Evolutionary conservation across 768 basidiomycete species (phyloP), one percentile per base, ranked within the genome.

Genomic region (Galerina sulciceps): DNA sequence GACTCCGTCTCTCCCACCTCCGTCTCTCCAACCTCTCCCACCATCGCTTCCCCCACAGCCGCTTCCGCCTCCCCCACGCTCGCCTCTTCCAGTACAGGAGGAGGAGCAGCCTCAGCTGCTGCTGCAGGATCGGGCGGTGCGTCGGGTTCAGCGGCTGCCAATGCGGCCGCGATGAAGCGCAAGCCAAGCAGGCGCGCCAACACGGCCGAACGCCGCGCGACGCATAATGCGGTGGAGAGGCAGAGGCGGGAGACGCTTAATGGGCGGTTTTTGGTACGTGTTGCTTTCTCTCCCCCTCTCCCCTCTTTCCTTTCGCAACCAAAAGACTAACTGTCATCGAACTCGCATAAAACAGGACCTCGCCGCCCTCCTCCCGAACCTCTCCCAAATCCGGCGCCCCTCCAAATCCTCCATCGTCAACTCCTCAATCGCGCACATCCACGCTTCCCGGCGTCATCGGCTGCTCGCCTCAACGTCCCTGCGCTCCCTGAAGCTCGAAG

Each of bases 331-430:
- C n/a, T n/a, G n/a, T n/a, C n/a, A n/a, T n/a, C n/a, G n/a, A n/a
- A n/a, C n/a, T n/a, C 23, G 15, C 41, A 37, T 17, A 26, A 35
- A 47, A 26, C 67, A 94, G 92, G 93, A 94, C 67, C 91, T 98
- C 48, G 96, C 96, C 58, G 86, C 88, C 6, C 84, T 97, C 38
- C 87, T 99, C 17, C 94, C 96, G 49, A 92, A 95, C 69, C 87
- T 97, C 55, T 90, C 91, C 10, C 85, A 92, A 68, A 91, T 94
- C 73, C 89, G 95, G 62, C 88, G 96, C 31, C 97, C 97, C 0
- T 94, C 92, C 71, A 99, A 99, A 76, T 93, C 93, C 4, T 90
- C 92, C 60, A 98, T 99, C 73, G 96, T 99, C 74, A 97, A 97
- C 75, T 94, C 91, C 35, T 92, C 90, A 44, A 97, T 98, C 71